A percentile compares a stretch with the other conserved stretches of the same genome.
phyloP scores from a whole-genome alignment of 805 yeast genomes.

The Lipomyces starkeyi region DNA sequence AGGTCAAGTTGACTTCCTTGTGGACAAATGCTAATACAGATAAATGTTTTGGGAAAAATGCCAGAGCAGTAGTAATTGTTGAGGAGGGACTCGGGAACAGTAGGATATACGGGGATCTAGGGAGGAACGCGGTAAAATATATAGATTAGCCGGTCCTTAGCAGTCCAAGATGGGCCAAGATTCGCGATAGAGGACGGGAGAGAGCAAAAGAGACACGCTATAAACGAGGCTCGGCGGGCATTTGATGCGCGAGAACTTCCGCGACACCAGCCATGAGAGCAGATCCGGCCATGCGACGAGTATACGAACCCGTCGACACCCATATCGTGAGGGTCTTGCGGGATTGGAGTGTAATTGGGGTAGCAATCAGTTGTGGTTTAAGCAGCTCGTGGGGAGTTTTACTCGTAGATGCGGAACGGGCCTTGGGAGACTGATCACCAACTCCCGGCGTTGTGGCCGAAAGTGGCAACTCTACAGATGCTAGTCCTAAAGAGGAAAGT shows the following conservation, averaged over 20 bases:
- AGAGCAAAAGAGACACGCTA: not conserved
- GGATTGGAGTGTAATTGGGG: not conserved
- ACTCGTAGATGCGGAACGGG: too few relatives aligned
- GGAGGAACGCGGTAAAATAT: not conserved
- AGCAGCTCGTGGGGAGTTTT: not conserved
- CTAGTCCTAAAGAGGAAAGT: not conserved
- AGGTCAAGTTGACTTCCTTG: not conserved
- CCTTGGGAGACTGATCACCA: too few relatives aligned
- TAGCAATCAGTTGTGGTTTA: not conserved
- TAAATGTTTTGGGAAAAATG: not conserved
- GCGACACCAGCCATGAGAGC: not conserved
- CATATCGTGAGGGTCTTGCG: not conserved
- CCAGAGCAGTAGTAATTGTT: not conserved
- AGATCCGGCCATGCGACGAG: not conserved
- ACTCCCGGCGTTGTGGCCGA: too few relatives aligned
- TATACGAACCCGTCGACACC: not conserved
- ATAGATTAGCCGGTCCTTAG: not conserved
- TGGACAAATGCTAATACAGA: not conserved
- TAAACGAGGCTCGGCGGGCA: not conserved
- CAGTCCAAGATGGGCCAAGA: not conserved
- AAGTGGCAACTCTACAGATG: too few relatives aligned
- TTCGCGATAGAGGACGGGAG: not conserved
- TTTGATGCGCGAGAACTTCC: not conserved
- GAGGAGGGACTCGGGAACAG: not conserved
- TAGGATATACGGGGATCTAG: not conserved